Evolutionary conservation across 2,329 filamentous ascomycete genomes (phyloP), one percentile per base, ranked within the genome.

Genomic region (Diplodia scrobiculata): DNA sequence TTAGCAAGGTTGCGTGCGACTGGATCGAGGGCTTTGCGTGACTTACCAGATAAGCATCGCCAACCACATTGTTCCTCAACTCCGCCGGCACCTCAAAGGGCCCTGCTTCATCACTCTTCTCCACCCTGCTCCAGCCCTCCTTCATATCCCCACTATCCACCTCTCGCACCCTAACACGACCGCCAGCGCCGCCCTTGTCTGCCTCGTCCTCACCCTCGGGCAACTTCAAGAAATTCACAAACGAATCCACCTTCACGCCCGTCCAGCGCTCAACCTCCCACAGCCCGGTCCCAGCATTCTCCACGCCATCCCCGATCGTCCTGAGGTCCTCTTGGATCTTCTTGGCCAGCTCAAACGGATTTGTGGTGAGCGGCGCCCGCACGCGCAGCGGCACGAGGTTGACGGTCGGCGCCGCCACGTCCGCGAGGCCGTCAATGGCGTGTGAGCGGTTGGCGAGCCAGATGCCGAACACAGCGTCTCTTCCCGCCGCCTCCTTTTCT

Each of bases 391-490:
- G 92, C 1, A 96, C 83, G 3, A 97, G 82, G 70, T 90, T 93
- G 21, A 97, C 82, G 0, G 91, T 95, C 0, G 93, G 92, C 36
- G 86, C 88, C 0, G 83, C 70, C 1, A 85, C 78, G 0, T 80
- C 73, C 1, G 84, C 79, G 0, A 87, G 74, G 2, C 82, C 79
- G 2, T 83, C 78, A 9, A 83, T 76, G 25, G 80, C 79, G 11
- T 84, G 80, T 0, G 84, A 83, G 62, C 92, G 85, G 74, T 96
- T 96, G 50, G 92, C 91, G 9, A 96, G 84, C 75, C 97, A 97
- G 25, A 97, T 77, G 1, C 92, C 93, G 60, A 97, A 83, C 0
- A 91, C 78, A 1, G 91, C 76, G 47, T 85, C 45, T 9, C 32
- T 34, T 9, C 34, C 34, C 10, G 5, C 5, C 7, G 29, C 29